A percentile compares a stretch with the other conserved stretches of the same genome.
Conservation (phyloP, 2,329 filamentous ascomycete genomes). For the Diaporthe citriasiana region DNA sequence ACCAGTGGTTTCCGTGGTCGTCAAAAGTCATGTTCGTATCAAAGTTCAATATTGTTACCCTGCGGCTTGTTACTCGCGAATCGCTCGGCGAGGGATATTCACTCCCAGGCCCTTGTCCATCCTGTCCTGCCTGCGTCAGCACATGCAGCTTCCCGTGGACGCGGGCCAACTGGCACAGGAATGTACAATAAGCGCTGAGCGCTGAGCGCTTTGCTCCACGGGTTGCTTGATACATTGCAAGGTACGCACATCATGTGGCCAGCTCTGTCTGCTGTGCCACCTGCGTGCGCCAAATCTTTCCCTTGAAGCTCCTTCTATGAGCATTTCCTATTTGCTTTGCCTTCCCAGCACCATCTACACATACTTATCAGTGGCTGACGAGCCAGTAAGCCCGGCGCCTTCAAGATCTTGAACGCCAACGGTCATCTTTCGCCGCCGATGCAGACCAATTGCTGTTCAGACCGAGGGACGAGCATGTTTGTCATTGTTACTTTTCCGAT, state of each 20-base stretch:
- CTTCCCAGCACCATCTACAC: not conserved
- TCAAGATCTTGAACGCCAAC: not conserved
- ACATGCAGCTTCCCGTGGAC: constrained; percentile 8
- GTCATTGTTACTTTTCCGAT: not conserved
- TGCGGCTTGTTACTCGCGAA: not conserved
- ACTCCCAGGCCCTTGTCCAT: not conserved
- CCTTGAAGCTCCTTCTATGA: not conserved
- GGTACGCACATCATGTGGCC: constrained; percentile 21
- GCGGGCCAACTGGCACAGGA: not conserved
- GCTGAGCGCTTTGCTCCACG: not conserved
- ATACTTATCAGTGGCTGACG: not conserved
- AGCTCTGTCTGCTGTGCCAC: constrained; percentile 18
- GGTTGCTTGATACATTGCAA: not conserved
- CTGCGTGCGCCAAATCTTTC: constrained; percentile 22
- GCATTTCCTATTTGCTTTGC: not conserved
- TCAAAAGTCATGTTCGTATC: not conserved
- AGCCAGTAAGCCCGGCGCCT: not conserved
- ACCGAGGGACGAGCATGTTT: not conserved
- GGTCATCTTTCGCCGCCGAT: not conserved
- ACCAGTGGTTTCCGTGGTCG: not conserved
- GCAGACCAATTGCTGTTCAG: not conserved
- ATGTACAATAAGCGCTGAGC: not conserved
- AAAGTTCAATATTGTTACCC: not conserved
- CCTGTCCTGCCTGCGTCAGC: not conserved
- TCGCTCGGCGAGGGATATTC: not conserved